Conservation (phyloP, 371 early-diverging fungal species). For the Mortierella sp. region DNA sequence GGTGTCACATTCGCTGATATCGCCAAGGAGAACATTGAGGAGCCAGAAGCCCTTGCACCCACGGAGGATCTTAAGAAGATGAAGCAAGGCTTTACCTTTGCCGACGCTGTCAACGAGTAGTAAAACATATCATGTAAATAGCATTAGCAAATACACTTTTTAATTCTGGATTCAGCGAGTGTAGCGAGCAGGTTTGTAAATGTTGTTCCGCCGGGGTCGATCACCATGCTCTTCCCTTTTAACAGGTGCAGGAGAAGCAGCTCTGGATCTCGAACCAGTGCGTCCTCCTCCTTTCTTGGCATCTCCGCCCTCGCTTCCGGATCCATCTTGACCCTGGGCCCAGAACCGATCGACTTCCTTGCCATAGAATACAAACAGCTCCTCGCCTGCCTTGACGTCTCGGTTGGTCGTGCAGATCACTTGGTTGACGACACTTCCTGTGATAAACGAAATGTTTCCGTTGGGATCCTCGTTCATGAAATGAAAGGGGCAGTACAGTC, state of each 20-base stretch:
- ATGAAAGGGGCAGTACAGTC: conserved; percentile 87
- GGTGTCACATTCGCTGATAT: conserved; percentile 41
- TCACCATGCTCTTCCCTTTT: conserved; percentile 29
- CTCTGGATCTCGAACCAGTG: conserved; percentile 47
- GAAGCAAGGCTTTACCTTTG: conserved; percentile 20
- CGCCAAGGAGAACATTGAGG: conserved; percentile 18
- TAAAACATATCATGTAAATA: conserved; percentile 1
- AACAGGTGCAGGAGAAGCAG: conserved; percentile 30
- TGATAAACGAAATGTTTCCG: conserved; percentile 80
- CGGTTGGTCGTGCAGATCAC: conserved; percentile 80
- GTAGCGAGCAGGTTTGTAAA: conserved; percentile 57
- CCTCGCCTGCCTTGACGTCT: conserved; percentile 79
- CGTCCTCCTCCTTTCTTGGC: conserved; percentile 22
- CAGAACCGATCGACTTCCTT: conserved; percentile 63
- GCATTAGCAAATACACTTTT: neutral
- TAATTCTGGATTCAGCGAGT: conserved; percentile 22
- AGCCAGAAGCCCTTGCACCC: conserved; percentile 22
- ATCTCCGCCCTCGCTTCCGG: conserved; percentile 18
- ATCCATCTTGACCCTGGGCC: conserved; percentile 37
- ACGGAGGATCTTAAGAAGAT: conserved; percentile 24
- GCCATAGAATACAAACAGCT: conserved; percentile 88
- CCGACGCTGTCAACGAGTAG: conserved; percentile 13
- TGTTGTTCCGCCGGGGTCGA: conserved; percentile 43
- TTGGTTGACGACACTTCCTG: conserved; percentile 83
- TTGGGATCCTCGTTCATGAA: conserved; percentile 82